These are phyloP conservation scores for Colletotrichum camelliae DNA, from an alignment of 2,329 filamentous ascomycete genomes.

Conservation along the genomic window DNA sequence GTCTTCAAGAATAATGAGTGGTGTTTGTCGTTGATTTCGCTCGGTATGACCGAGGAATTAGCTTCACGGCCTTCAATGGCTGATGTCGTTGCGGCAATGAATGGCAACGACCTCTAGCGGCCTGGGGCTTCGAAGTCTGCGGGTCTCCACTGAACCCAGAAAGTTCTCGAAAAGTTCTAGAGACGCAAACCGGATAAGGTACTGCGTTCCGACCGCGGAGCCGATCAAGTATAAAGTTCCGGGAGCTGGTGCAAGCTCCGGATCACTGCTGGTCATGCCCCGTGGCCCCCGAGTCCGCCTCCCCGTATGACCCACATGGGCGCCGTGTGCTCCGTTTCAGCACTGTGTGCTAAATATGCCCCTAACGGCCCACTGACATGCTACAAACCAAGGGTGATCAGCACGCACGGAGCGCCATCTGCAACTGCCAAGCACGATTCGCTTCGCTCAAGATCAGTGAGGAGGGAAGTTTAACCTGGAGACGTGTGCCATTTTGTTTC, in stretches of 20 bases:
- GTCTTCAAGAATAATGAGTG: not conserved
- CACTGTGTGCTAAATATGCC: not conserved
- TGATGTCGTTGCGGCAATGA: not conserved
- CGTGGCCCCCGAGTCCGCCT: not conserved
- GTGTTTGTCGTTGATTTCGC: not conserved
- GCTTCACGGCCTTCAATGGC: not conserved
- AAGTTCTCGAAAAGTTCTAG: not conserved
- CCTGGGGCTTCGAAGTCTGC: not conserved
- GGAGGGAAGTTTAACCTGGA: not conserved
- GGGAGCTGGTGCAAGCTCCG: not conserved
- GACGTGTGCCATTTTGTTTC: not conserved
- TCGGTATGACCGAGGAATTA: not conserved
- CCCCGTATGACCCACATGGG: not conserved
- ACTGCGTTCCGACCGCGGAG: not conserved
- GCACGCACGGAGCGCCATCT: not conserved
- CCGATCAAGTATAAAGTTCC: not conserved
- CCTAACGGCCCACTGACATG: not conserved
- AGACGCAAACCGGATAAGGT: not conserved
- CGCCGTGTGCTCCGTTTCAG: not conserved
- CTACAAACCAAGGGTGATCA: not conserved
- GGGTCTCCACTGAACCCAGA: fast-evolving
- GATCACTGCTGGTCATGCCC: not conserved
- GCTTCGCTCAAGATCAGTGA: not conserved
- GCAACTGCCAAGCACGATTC: not conserved
- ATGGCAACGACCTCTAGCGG: not conserved